Percentiles rank a stretch among this genome's conserved stretches.
Conservation (phyloP, 2,329 filamentous ascomycete species). For the Xylaria multiplex region DNA sequence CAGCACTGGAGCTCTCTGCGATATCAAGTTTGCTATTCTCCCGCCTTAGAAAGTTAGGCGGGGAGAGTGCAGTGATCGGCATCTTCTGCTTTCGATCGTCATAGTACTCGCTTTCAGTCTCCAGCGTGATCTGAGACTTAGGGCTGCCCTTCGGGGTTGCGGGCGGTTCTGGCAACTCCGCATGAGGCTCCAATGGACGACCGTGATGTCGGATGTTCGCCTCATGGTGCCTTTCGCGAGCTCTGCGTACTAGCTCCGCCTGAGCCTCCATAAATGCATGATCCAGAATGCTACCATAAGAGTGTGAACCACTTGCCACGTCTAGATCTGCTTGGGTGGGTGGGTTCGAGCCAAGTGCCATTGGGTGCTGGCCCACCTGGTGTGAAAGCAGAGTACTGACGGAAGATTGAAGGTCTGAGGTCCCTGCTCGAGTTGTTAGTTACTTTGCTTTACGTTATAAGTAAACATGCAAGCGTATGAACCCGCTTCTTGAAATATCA, state of each 20-base stretch:
- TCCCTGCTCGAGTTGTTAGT: slow-evolving; percentile 20
- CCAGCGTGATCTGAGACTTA: slow-evolving; percentile 5
- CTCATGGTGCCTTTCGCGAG: no score
- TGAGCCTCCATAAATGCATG: no score
- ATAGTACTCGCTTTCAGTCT: no score
- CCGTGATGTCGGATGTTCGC: no score
- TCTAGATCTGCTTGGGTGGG: slow-evolving; percentile 14
- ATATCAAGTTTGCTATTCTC: no score
- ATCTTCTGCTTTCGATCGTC: no score
- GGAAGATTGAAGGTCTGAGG: neutral
- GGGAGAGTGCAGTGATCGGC: no score
- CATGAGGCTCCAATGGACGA: no score
- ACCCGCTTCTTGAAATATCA: neutral
- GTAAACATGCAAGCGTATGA: neutral
- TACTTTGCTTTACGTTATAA: neutral
- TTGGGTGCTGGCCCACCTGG: neutral
- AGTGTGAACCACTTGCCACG: neutral
- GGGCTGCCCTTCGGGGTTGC: neutral
- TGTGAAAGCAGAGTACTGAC: neutral
- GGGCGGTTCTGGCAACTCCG: no score
- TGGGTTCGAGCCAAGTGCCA: slow-evolving; percentile 20
- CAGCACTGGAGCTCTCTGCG: neutral
- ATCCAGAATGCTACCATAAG: neutral
- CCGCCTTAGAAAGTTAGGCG: no score
- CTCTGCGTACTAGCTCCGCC: no score